Evolutionary conservation across 2,329 filamentous ascomycete species (phyloP).

Genomic region (Xylaria sp.): DNA sequence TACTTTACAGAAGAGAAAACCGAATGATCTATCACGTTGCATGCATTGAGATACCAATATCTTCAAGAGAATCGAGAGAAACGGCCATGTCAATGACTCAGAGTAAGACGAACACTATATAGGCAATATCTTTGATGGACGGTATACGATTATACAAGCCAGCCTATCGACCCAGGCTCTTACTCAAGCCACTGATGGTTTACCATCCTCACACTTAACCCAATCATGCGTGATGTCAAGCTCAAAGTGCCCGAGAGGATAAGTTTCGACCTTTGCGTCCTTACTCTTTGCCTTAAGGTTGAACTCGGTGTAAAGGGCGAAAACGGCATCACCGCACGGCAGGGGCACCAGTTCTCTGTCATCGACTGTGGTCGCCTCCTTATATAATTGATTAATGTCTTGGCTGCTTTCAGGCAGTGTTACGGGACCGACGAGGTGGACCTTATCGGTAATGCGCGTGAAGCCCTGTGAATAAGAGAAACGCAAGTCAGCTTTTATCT

Average conservation of each 20-base stretch:
- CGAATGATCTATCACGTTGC: no score
- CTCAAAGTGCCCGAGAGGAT: not conserved
- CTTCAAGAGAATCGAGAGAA: no score
- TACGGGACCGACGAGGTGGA: not conserved
- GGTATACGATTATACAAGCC: not conserved
- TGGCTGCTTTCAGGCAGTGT: not conserved
- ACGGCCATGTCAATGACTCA: no score
- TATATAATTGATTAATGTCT: not conserved
- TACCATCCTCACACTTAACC: not conserved
- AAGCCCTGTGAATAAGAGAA: not conserved
- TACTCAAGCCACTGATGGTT: not conserved
- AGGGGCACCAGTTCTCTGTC: not conserved
- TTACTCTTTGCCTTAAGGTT: constrained; percentile 5
- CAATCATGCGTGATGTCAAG: not conserved
- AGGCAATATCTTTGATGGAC: no score
- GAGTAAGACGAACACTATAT: no score
- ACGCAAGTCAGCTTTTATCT: not conserved
- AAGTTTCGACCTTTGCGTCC: not conserved
- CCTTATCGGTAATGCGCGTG: not conserved
- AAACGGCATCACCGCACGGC: not conserved
- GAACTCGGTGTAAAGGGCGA: not conserved
- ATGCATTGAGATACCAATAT: no score
- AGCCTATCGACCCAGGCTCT: not conserved
- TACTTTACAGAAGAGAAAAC: no score
- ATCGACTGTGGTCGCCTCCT: not conserved